Evolutionary conservation across 768 basidiomycete genomes (phyloP).

Genomic region (Phanerochaete carnosa): DNA sequence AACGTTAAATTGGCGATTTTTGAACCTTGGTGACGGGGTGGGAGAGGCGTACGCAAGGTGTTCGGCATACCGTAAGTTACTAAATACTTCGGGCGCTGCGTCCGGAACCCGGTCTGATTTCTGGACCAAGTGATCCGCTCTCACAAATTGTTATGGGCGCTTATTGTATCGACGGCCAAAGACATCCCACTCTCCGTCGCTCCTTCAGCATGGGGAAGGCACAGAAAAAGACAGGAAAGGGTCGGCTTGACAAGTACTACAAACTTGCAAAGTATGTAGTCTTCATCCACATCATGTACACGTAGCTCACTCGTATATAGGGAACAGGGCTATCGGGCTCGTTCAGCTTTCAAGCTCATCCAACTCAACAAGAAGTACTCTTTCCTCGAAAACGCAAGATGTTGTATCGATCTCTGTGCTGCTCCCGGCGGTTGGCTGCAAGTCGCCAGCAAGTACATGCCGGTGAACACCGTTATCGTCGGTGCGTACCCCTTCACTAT

Average conservation of each 20-base stretch:
- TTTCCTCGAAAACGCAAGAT: constrained; percentile 84
- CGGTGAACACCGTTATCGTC: constrained; percentile 85
- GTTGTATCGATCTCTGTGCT: constrained; percentile 96
- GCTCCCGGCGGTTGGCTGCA: constrained; percentile 99
- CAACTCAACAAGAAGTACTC: constrained; percentile 98
- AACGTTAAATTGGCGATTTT: neutral
- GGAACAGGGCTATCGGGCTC: constrained; percentile 98
- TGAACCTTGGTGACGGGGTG: neutral
- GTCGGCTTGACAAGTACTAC: constrained; percentile 95
- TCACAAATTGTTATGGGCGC: constrained; percentile 8
- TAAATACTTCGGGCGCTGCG: neutral
- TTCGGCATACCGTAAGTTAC: neutral
- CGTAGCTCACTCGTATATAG: constrained; percentile 27
- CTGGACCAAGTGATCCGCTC: neutral
- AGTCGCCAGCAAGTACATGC: constrained; percentile 98
- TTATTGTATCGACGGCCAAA: neutral
- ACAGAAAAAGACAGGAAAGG: constrained; percentile 97
- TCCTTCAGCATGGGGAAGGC: constrained; percentile 34
- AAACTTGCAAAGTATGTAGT: constrained; percentile 78
- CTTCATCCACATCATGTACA: constrained; percentile 9
- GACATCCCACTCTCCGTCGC: neutral
- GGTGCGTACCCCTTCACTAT: constrained; percentile 45
- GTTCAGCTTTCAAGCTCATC: constrained; percentile 98
- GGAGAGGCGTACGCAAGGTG: neutral
- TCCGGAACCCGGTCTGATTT: neutral